Evolutionary conservation across 2,329 filamentous ascomycete genomes (phyloP), one percentile per base, ranked within the genome.

Genomic region (Diaporthe ilicicola): DNA sequence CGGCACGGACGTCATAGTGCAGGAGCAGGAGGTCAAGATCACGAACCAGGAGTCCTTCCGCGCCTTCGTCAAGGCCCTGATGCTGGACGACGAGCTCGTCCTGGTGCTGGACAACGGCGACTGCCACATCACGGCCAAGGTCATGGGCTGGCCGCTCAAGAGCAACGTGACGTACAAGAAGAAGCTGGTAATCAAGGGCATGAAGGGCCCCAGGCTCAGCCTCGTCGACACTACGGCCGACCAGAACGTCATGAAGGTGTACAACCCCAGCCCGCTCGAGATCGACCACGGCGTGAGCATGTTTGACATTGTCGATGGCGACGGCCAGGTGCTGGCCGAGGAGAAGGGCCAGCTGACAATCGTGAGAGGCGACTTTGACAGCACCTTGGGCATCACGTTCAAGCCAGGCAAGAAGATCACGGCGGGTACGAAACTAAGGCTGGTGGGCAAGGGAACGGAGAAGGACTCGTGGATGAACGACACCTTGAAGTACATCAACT

Each of bases 231-330:
- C 73, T 32, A 74, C 70, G n/a, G 53, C 76, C 39, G 73, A 75
- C 24, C 70, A 74, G 34, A 74, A 69, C 29, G 72, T 70, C 15
- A 72, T 82, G 54, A 73, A 68, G 61, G 69, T 81, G 44, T 64
- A 70, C 22, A 82, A 79, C 72, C 74, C 75, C 13, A 79, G 79
- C 22, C 75, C 77, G 4, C 74, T 81, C 39, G 79, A 80, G 70
- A 75, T 82, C 7, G 76, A 79, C 34, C 74, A 78, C 64, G 80
- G 78, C 2, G 50, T 69, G 19, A 78, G 77, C 66, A 68, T 74
- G 22, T 82, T 82, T 34, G 78, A 80, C 70, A 73, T 82, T 29
- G 74, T 75, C 48, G 78, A 77, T 46, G 72, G 74, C 29, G 71
- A 74, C 24, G 75, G 75, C n/a, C 72, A 77, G 46, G 69, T 73